Evolutionary conservation across 108 stramenopile species (phyloP), one percentile per base, ranked within the genome.

Genomic region (Cyclotella choctawhatcheeana): DNA sequence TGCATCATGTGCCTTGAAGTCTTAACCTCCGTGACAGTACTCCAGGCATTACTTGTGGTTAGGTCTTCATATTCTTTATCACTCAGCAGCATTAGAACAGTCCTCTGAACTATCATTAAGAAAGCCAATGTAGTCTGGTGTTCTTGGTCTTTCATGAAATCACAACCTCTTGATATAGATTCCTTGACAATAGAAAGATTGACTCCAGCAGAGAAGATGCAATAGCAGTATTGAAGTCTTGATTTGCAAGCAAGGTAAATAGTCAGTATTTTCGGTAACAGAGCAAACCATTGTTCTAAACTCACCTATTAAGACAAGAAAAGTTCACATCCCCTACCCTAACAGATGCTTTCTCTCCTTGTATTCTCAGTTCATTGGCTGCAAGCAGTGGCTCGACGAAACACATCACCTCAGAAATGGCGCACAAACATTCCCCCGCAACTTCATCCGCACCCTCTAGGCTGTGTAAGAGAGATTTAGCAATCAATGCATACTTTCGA

Each of bases 371-470:
- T 20, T 67, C 53, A 34, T 44, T 65, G 0, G 24, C 48, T 10
- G 47, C 47, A 14, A 63, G 53, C 64, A 65, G 13, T 27, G 64
- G 72, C 29, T 73, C 65, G 25, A 44, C 17, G 27, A 21, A 64
- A 5, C n/a, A 16, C 22, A 52, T 43, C 2, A 52, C 32, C 31
- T 70, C 37, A 16, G 40, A 24, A 16, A 58, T 5, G 34, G 24
- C 22, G 21, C 27, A 40, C 7, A 67, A 34, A 0, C 53, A 22
- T 31, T 55, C 43, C 3, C 54, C 64, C 22, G 27, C 40, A 0
- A 27, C 17, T 45, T 55, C 64, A 16, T 31, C 14, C 26, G 40
- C 35, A 27, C n/a, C 27, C 5, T n/a, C n/a, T n/a, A 54, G 6
- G 34, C 29, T 29, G 13, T 65, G 21, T 14, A 73, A 12, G 14